Evolutionary conservation across 257 asterid species (phyloP).

Genomic region (Eucommia ulmoides): DNA sequence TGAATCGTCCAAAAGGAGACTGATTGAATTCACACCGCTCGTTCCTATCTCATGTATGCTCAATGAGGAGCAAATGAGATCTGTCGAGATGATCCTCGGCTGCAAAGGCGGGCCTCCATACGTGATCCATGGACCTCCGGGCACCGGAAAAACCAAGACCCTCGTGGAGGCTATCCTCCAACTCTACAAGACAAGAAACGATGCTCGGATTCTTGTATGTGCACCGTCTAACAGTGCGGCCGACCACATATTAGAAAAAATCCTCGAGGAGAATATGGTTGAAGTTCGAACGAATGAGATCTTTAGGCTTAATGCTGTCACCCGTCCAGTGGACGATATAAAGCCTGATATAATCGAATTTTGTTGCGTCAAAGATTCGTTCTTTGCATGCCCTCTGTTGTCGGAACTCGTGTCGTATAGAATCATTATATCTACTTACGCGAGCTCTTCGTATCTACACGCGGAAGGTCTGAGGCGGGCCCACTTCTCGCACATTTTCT

Average conservation of each 20-base stretch:
- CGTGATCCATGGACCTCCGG: slow-evolving; percentile 93
- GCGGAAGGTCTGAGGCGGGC: slow-evolving; percentile 58
- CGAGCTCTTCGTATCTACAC: slow-evolving; percentile 53
- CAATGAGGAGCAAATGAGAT: slow-evolving; percentile 54
- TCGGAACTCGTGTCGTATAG: slow-evolving; percentile 30
- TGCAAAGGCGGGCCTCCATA: slow-evolving; percentile 75
- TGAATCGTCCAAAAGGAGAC: slow-evolving; percentile 12
- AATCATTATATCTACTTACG: slow-evolving; percentile 68
- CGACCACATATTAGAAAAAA: slow-evolving; percentile 69
- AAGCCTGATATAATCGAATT: slow-evolving; percentile 32
- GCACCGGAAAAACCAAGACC: slow-evolving; percentile 89
- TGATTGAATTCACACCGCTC: slow-evolving; percentile 16
- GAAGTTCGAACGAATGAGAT: slow-evolving; percentile 29
- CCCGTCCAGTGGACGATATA: slow-evolving; percentile 69
- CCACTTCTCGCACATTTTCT: slow-evolving; percentile 72
- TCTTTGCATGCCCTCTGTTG: slow-evolving; percentile 47
- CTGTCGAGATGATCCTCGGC: slow-evolving; percentile 62
- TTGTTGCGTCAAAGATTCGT: slow-evolving; percentile 43
- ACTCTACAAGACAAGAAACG: slow-evolving; percentile 22
- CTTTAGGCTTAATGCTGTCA: slow-evolving; percentile 62
- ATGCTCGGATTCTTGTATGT: slow-evolving; percentile 54
- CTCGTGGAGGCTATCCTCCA: slow-evolving; percentile 80
- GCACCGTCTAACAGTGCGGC: slow-evolving; percentile 98
- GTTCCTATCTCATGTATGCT: slow-evolving; percentile 45
- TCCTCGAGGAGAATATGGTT: slow-evolving; percentile 22